Evolutionary conservation across 495 filamentous ascomycete genomes (phyloP).

Genomic region (Geopyxis carbonaria): DNA sequence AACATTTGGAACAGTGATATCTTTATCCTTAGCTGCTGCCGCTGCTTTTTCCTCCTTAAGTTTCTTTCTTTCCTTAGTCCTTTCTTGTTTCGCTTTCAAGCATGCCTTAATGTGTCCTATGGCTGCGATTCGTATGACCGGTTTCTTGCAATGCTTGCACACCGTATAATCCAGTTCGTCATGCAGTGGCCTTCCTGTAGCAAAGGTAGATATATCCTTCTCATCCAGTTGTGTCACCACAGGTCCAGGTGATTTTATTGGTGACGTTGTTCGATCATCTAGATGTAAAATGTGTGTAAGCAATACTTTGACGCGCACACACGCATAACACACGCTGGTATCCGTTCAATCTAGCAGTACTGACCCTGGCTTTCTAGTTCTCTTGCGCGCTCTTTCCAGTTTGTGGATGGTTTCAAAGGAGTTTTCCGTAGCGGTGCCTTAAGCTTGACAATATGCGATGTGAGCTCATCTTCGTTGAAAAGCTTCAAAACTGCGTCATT

Average conservation of each 20-base stretch:
- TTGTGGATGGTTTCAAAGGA: slow-evolving; percentile 9
- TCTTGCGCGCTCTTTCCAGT: slow-evolving; percentile 21
- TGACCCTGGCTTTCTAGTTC: slow-evolving; percentile 20
- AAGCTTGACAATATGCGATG: slow-evolving; percentile 15
- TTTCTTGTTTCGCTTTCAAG: slow-evolving; percentile 54
- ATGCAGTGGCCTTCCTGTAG: slow-evolving; percentile 55
- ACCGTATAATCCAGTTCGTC: slow-evolving; percentile 48
- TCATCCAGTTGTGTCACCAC: slow-evolving; percentile 60
- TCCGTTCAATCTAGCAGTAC: no score
- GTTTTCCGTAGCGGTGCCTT: slow-evolving; percentile 14
- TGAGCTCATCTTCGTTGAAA: slow-evolving; percentile 19
- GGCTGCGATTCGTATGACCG: slow-evolving; percentile 41
- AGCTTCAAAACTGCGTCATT: slow-evolving; percentile 21
- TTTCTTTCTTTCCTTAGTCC: slow-evolving; percentile 61
- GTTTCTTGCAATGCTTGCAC: slow-evolving; percentile 72
- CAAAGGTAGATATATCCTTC: slow-evolving; percentile 49
- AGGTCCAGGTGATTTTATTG: slow-evolving; percentile 16
- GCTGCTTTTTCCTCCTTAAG: slow-evolving; percentile 59
- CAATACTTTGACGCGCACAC: neutral
- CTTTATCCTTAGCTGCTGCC: slow-evolving; percentile 50
- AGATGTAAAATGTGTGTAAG: neutral
- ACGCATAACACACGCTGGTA: no score
- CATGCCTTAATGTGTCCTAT: slow-evolving; percentile 53
- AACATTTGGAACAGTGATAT: slow-evolving; percentile 21
- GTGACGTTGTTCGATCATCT: slow-evolving; percentile 1